Evolutionary conservation across 1,284 basidiomycete genomes (phyloP), one percentile per base, ranked within the genome.

Genomic region (Cutaneotrichosporon sp.): DNA sequence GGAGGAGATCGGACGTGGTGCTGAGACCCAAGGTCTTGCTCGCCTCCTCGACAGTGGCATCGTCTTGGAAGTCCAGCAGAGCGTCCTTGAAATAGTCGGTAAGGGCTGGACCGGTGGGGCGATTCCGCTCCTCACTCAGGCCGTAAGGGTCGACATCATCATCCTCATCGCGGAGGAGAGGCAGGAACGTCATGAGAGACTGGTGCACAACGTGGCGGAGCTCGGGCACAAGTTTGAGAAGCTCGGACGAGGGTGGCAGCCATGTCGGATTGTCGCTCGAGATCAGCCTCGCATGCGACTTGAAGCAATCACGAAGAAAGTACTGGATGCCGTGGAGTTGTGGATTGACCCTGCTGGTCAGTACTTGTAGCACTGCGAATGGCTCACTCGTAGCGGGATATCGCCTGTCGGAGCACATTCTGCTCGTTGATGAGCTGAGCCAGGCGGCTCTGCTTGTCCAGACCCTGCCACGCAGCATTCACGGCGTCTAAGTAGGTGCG

Each of bases 31-130:
- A 66, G 30, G 65, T 66, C 52, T 70, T 56, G 8, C 76, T 59
- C 0, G 72, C 72, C 2, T 72, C 73, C 4, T 73, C 71, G 16
- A 78, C 66, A 7, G 70, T 72, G 2, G 59, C 64, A 38, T 76
- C 72, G 56, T 75, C 72, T 21, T 67, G 64, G 59, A 79, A 80
- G 56, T 75, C 72, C 9, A 68, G 63, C 13, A 79, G 60, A 2
- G 74, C 65, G 18, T 68, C 68, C 21, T 72, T 63, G 67, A 79
- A 76, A 65, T 76, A 76, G 8, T 70, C 67, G 31, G 70, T 63
- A 7, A 78, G 65, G 71, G 65, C 69, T 50, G 69, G 62, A 4
- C 58, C 63, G 0, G 60, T 69, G 5, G 62, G 62, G 10, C 62
- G 62, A 21, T 60, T 42, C 22, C 8, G 42, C 62, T 63, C 62